These are phyloP conservation scores for Cryptosporidium viatorum DNA, from an alignment of 169 alveolate species.

Conservation along the genomic window DNA sequence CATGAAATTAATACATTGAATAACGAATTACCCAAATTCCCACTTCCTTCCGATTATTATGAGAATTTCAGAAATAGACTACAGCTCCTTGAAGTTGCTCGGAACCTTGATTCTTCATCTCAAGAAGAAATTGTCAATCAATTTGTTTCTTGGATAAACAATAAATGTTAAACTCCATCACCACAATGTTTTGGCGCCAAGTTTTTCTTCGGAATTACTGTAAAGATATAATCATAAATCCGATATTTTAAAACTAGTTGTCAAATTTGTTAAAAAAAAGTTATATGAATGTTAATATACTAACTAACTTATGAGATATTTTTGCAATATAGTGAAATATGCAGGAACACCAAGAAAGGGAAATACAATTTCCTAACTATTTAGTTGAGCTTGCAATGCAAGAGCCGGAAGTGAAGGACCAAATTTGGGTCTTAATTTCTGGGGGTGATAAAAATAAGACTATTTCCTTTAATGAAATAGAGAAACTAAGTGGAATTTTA, in stretches of 20 bases:
- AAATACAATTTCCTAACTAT: neutral
- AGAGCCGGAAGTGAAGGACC: constrained; percentile 6
- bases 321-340: neutral
- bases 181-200: neutral
- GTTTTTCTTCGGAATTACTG: no score
- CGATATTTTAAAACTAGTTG: no score
- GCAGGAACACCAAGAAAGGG: neutral
- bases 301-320: neutral
- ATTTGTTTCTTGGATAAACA: constrained; percentile 22
- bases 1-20: neutral
- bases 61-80: constrained; percentile 15
- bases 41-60: constrained; percentile 10
- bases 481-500: neutral
- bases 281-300: no score
- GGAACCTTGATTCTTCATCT: constrained; percentile 13
- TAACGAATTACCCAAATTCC: neutral
- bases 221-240: no score
- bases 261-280: neutral
- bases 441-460: constrained; percentile 29
- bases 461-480: constrained; percentile 3
- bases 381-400: constrained; percentile 21
- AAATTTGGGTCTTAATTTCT: constrained; percentile 28
- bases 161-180: neutral
- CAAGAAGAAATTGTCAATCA: neutral
- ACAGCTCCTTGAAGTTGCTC: neutral